Conservation (phyloP, 768 basidiomycete species). For the Russula compacta region DNA sequence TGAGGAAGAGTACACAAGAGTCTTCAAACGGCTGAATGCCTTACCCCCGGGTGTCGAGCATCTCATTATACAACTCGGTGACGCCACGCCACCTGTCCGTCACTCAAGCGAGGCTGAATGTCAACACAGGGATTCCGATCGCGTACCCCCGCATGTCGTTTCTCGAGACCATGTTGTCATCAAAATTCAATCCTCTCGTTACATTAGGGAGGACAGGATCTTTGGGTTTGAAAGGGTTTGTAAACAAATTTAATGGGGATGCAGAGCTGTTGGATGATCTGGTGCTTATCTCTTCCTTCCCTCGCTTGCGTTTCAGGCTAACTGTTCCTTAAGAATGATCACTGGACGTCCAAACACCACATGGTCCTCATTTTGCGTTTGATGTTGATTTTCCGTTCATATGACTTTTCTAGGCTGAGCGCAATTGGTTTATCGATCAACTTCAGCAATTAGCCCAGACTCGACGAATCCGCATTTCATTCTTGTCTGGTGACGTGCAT, state of each 20-base stretch:
- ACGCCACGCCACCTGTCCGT: background rate
- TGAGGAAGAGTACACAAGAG: constrained; percentile 55
- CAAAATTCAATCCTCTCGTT: constrained; percentile 78
- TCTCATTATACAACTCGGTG: constrained; percentile 74
- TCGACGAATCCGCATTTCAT: constrained; percentile 65
- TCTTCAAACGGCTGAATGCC: constrained; percentile 52
- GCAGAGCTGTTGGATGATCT: constrained; percentile 92
- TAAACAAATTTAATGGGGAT: constrained; percentile 87
- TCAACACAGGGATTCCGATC: constrained; percentile 54
- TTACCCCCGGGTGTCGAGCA: constrained; percentile 70
- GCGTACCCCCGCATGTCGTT: constrained; percentile 94
- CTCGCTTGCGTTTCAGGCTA: background rate
- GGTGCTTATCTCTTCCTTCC: constrained; percentile 30
- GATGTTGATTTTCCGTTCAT: background rate
- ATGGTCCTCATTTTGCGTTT: constrained; percentile 39
- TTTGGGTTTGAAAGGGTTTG: constrained; percentile 65
- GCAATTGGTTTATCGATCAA: constrained; percentile 79
- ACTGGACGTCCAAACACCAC: constrained; percentile 79
- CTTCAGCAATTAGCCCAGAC: constrained; percentile 62
- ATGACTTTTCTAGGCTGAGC: constrained; percentile 54
- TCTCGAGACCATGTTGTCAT: constrained; percentile 67
- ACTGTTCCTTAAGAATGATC: constrained; percentile 55
- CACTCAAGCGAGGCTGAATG: background rate
- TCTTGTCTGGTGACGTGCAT: constrained; percentile 91
- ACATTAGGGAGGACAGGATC: constrained; percentile 61